Base-by-base conservation (phyloP, 2,329 filamentous ascomycete genomes). In the Penicillium sp. region DNA sequence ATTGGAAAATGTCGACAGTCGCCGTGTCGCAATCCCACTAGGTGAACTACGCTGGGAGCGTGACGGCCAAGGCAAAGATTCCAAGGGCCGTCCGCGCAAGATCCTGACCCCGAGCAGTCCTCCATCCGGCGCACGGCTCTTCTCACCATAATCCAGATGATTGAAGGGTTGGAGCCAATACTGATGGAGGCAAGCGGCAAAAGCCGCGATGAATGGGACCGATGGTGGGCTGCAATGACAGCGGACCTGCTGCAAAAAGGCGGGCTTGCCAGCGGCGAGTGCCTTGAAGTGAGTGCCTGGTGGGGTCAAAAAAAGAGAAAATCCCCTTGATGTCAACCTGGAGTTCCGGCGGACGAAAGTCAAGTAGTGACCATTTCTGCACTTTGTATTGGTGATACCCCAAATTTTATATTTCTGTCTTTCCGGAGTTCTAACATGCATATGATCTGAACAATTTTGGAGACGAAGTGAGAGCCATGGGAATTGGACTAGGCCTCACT, bases 131-230 rank as follows among this genome's bases (percentile, higher is more conserved):
- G 84, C 61, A 92, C 88, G 10, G 89, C 90, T n/a, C 77, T 95
- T 48, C 73, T 88, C 64, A 89, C 87, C 2, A 83, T 91, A 5
- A 81, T 95, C 44, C 87, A 91, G 65, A 81, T 89, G 77, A 88
- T 95, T 46, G 88, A 93, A 66, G 86, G 86, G 55, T 74, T 96
- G 61, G 91, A 96, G 70, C 88, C 89, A 4, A 73, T 93, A 50
- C 74, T 96, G 59, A 82, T 87, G 60, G 87, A 95, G 62, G 82
- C 83, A 38, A 95, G 87, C 63, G 87, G 86, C 12, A 95, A 95
- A 76, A 89, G 86, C 62, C 83, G 88, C 64, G 89, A 95, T 59
- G 91, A 96, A 72, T 96, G 90, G 90, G 88, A 95, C 67, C 77
- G 83, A 35, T 96, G 91, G 91, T 83, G 88, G 72, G 83, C 85